phyloP scores from a whole-genome alignment of 1,284 basidiomycete species.

The Puccinia brachypodii region DNA sequence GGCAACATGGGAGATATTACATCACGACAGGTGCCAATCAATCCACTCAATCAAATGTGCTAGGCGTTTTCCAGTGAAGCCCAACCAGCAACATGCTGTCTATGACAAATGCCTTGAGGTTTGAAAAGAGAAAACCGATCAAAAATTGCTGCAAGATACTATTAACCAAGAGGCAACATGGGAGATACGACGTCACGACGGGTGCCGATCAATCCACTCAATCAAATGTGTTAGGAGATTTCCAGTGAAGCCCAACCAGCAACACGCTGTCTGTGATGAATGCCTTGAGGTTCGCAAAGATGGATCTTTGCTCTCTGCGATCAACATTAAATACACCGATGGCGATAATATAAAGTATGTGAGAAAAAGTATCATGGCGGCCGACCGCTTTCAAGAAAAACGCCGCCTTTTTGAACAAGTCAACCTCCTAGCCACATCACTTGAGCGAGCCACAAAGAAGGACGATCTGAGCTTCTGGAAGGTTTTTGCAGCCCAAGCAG shows the following conservation, averaged over 20 bases:
- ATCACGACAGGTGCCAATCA: conserved; percentile 1
- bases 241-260: neutral
- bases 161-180: neutral
- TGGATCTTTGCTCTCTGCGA: neutral
- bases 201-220: conserved; percentile 9
- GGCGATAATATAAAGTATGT: neutral
- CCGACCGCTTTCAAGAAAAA: neutral
- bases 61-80: neutral
- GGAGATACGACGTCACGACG: conserved; percentile 9
- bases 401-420: neutral
- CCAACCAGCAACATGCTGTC: neutral
- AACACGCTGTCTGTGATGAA: neutral
- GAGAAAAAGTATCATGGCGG: neutral
- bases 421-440: neutral
- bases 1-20: too few species aligned
- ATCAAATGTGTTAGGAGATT: neutral
- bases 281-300: conserved; percentile 6
- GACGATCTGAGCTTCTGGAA: neutral
- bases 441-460: neutral
- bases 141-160: neutral
- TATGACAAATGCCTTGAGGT: conserved; percentile 3
- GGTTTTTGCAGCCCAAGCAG: neutral
- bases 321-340: neutral
- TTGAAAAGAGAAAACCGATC: neutral
- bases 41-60: conserved; percentile 10